Percentiles rank a stretch among this genome's conserved stretches.
Conservation (phyloP, 179 eudicot genomes). For the Silene coronaria region DNA sequence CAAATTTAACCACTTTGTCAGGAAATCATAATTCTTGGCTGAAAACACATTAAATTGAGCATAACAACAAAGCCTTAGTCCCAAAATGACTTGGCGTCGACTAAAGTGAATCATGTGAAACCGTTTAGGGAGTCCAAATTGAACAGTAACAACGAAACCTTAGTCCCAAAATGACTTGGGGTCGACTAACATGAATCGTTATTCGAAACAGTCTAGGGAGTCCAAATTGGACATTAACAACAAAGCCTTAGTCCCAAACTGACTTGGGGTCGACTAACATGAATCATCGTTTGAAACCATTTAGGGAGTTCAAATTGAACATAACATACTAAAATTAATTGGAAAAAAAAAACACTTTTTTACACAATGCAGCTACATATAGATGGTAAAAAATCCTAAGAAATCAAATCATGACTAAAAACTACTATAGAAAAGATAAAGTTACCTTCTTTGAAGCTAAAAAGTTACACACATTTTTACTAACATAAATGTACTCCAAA, state of each 20-base stretch:
- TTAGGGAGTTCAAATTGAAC: background rate
- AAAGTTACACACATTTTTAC: slow-evolving; percentile 11
- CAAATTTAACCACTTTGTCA: slow-evolving; percentile 8
- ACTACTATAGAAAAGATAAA: background rate
- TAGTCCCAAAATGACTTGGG: no score
- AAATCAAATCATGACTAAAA: background rate
- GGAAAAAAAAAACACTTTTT: background rate
- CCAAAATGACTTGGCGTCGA: background rate
- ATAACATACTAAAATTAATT: background rate
- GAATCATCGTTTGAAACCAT: no score
- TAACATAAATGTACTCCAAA: background rate
- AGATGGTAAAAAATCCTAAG: background rate
- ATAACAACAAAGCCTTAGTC: background rate
- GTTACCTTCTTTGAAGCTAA: slow-evolving; percentile 4
- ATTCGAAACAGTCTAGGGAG: no score
- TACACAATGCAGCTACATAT: slow-evolving; percentile 18
- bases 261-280: no score
- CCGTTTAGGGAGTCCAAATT: no score
- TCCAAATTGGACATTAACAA: no score
- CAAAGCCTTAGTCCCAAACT: no score
- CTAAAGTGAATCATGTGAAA: no score
- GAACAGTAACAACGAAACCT: no score
- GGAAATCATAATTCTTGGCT: background rate
- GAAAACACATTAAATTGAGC: background rate
- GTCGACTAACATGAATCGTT: no score